Evolutionary conservation across 169 alveolate genomes (phyloP).

Genomic region (Amoebophrya sp.): DNA sequence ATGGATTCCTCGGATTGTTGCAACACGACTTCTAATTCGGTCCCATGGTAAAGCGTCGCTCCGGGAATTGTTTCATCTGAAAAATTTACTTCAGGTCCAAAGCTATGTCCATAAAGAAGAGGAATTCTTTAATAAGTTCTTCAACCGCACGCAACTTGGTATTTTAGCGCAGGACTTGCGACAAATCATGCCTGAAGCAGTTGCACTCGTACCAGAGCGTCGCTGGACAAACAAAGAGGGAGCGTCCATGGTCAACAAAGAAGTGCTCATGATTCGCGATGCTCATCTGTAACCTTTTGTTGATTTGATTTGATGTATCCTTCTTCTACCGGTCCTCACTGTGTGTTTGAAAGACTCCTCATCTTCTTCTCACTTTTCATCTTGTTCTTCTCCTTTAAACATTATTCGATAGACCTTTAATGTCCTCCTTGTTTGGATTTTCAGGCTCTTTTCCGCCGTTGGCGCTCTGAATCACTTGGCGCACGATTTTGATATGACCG

Average conservation of each 20-base stretch:
- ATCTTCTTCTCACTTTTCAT: too few species aligned
- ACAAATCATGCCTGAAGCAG: conserved; percentile 25
- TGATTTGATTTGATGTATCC: too few species aligned
- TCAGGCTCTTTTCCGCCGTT: conserved; percentile 10
- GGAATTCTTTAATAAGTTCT: conserved; percentile 30
- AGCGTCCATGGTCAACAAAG: not conserved
- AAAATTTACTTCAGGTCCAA: conserved; percentile 3
- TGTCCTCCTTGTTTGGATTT: not conserved
- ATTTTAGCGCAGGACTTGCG: conserved; percentile 19
- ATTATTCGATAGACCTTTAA: too few species aligned
- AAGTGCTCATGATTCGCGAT: not conserved
- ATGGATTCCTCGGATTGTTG: too few species aligned
- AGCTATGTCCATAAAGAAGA: not conserved
- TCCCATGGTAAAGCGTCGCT: too few species aligned
- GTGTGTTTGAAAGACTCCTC: too few species aligned
- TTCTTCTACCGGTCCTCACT: too few species aligned
- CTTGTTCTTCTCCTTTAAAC: too few species aligned
- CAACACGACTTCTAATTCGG: too few species aligned
- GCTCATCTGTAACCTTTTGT: not conserved
- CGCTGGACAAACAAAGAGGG: not conserved
- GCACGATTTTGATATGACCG: not conserved
- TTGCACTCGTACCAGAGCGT: not conserved
- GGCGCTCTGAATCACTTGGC: not conserved
- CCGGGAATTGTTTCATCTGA: too few species aligned
- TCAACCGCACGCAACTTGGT: conserved; percentile 24